Percentiles rank a stretch among this genome's conserved stretches.
Conservation (phyloP, 148 eudicot genomes). For the Arctostaphylos glauca region DNA sequence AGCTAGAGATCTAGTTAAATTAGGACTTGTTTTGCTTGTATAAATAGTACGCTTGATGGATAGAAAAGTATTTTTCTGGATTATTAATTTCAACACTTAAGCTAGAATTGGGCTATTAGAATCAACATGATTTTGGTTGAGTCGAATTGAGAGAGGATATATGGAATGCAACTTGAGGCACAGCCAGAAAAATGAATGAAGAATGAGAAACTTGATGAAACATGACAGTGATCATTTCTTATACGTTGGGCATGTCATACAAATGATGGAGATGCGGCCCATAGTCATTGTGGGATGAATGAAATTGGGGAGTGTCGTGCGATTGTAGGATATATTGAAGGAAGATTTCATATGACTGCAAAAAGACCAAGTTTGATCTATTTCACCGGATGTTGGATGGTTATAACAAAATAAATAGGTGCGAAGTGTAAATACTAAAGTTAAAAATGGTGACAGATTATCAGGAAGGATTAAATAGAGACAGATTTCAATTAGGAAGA, state of each 20-base stretch:
- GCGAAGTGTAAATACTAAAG: background rate
- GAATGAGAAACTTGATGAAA: background rate
- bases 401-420: background rate
- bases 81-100: too few relatives aligned
- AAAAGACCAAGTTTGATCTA: background rate
- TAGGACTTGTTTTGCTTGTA: too few relatives aligned
- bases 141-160: background rate
- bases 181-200: background rate
- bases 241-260: background rate
- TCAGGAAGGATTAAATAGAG: background rate
- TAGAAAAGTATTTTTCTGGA: too few relatives aligned
- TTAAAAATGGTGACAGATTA: background rate
- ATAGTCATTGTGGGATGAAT: background rate
- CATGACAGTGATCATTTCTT: background rate
- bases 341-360: background rate
- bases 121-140: background rate
- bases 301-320: background rate
- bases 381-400: background rate
- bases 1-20: too few relatives aligned
- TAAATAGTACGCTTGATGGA: too few relatives aligned
- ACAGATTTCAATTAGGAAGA: background rate
- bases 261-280: background rate
- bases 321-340: background rate
- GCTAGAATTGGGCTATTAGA: background rate
- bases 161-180: background rate